These are phyloP conservation scores for Penicillium daleae DNA, from an alignment of 495 filamentous ascomycete genomes.

Conservation along the genomic window DNA sequence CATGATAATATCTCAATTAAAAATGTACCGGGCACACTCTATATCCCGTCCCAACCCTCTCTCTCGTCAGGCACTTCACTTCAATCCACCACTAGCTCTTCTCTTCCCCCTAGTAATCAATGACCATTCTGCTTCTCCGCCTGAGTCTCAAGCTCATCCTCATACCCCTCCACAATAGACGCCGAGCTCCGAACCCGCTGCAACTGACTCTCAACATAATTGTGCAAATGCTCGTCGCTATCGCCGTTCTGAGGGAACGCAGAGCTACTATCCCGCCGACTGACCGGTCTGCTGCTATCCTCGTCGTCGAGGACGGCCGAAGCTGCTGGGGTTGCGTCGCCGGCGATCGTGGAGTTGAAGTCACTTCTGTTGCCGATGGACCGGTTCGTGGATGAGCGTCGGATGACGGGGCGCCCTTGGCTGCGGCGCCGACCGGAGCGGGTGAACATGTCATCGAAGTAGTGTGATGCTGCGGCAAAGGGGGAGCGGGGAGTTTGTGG, in stretches of 20 bases:
- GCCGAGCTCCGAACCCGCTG: slow-evolving; percentile 61
- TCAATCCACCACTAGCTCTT: not conserved
- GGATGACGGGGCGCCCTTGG: slow-evolving; percentile 55
- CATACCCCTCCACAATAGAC: slow-evolving; percentile 51
- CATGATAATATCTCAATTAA: no score
- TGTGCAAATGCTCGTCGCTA: slow-evolving; percentile 66
- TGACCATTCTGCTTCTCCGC: slow-evolving; percentile 41
- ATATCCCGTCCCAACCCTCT: no score
- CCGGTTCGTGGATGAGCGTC: slow-evolving; percentile 80
- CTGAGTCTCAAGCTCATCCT: slow-evolving; percentile 65
- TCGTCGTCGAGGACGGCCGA: slow-evolving; percentile 36
- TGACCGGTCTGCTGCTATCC: slow-evolving; percentile 34
- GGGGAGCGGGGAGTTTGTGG: slow-evolving; percentile 92
- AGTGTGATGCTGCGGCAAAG: slow-evolving; percentile 78
- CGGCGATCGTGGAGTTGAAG: slow-evolving; percentile 57
- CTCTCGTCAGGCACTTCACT: no score
- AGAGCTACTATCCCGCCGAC: slow-evolving; percentile 34
- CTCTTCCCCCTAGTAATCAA: slow-evolving; percentile 10
- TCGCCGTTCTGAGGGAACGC: slow-evolving; percentile 37
- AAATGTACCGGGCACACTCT: no score
- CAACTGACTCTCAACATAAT: slow-evolving; percentile 73
- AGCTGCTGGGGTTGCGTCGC: slow-evolving; percentile 29
- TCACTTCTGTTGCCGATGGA: slow-evolving; percentile 89
- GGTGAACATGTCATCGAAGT: slow-evolving; percentile 91
- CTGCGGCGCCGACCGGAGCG: slow-evolving; percentile 43